Evolutionary conservation across 495 filamentous ascomycete genomes (phyloP).

Genomic region (Stereocaulon alpinum): DNA sequence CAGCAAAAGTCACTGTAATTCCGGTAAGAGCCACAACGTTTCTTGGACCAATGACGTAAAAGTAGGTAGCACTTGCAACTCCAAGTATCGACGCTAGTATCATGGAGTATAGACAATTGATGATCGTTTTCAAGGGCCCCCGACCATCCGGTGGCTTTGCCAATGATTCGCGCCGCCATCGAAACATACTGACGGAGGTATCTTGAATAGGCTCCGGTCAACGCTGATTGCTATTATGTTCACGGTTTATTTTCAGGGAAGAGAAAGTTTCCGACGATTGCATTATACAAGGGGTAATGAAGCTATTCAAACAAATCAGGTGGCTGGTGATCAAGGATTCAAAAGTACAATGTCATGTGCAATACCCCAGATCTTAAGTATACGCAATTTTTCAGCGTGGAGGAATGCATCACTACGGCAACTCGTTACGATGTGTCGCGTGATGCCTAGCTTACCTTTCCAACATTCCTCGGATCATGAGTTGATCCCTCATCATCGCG

Average conservation of each 20-base stretch:
- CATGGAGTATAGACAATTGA: slow-evolving; percentile 2
- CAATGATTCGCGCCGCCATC: neutral
- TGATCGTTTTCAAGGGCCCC: neutral
- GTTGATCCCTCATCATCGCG: neutral
- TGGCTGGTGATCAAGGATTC: neutral
- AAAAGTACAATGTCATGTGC: neutral
- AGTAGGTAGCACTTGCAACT: slow-evolving; percentile 1
- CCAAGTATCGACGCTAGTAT: neutral
- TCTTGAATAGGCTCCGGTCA: neutral
- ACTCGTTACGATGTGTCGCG: slow-evolving; percentile 2
- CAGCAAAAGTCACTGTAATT: slow-evolving; percentile 2
- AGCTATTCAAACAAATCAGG: too few species aligned
- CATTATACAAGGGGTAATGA: too few species aligned
- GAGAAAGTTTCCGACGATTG: too few species aligned
- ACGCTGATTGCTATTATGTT: neutral
- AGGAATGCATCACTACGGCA: slow-evolving; percentile 4
- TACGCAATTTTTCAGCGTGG: neutral
- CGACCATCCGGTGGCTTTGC: neutral
- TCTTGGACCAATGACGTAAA: neutral
- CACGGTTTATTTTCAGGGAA: too few species aligned
- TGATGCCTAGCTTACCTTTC: neutral
- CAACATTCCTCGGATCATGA: neutral
- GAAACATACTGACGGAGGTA: neutral
- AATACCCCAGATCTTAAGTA: neutral
- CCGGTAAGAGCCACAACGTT: neutral